phyloP scores from a whole-genome alignment of 2,329 filamentous ascomycete genomes.

The Annulohypoxylon truncatum region DNA sequence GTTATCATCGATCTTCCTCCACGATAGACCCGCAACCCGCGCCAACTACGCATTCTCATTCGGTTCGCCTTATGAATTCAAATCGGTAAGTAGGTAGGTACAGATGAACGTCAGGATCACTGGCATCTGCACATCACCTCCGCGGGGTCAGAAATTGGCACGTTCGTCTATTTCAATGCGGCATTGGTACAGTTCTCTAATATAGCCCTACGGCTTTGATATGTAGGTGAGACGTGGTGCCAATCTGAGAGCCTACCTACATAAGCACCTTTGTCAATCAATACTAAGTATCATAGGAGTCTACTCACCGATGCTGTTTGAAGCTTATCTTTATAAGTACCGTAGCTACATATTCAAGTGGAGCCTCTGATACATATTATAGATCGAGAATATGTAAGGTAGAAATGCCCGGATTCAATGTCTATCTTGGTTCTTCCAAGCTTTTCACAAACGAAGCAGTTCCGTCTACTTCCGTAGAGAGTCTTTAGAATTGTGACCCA shows the following conservation, averaged over 20 bases:
- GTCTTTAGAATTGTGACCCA: neutral
- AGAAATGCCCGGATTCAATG: neutral
- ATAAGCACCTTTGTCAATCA: neutral
- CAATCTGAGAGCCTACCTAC: neutral
- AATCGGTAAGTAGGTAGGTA: too few relatives aligned
- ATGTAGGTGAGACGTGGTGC: conserved; percentile 4
- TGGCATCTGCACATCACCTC: conserved; percentile 12
- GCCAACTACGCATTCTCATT: conserved; percentile 13
- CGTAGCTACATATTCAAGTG: conserved; percentile 8
- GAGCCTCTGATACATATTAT: neutral
- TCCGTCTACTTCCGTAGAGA: neutral
- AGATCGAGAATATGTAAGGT: conserved; percentile 1
- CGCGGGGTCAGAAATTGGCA: neutral
- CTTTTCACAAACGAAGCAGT: neutral
- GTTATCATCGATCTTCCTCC: neutral
- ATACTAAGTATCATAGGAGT: neutral
- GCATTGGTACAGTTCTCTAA: neutral
- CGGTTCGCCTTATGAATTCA: conserved; percentile 8
- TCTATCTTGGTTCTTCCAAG: conserved; percentile 1
- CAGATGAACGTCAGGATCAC: conserved; percentile 22
- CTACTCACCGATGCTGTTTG: neutral
- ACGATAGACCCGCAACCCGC: conserved; percentile 7
- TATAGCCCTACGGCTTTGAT: neutral
- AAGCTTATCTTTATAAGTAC: neutral
- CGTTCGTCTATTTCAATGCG: neutral